phyloP scores from a whole-genome alignment of 805 yeast species.

The Candida pseudofarinosa region DNA sequence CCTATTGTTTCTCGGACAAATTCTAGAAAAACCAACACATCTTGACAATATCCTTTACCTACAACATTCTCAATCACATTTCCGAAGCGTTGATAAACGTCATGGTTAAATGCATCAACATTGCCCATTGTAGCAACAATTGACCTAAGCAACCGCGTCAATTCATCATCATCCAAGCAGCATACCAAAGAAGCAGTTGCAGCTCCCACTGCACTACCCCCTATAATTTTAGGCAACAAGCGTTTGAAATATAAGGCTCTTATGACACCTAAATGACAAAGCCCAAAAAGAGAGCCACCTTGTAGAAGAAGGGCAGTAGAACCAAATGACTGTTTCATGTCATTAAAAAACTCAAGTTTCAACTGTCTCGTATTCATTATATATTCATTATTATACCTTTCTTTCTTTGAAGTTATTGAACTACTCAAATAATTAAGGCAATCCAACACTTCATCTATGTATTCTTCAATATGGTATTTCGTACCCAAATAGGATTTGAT shows the following conservation, averaged over 20 bases:
- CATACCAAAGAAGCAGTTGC: constrained; percentile 86
- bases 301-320: constrained; percentile 86
- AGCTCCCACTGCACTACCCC: constrained; percentile 94
- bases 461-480: constrained; percentile 81
- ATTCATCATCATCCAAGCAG: constrained; percentile 62
- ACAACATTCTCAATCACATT: constrained; percentile 72
- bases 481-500: constrained; percentile 86
- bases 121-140: constrained; percentile 40
- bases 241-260: constrained; percentile 74
- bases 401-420: constrained; percentile 24
- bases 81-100: constrained; percentile 57
- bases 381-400: constrained; percentile 27
- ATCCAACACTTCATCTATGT: constrained; percentile 68
- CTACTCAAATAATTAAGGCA: constrained; percentile 61
- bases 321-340: constrained; percentile 82
- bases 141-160: constrained; percentile 42
- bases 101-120: constrained; percentile 46
- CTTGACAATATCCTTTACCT: constrained; percentile 81
- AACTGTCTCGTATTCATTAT: constrained; percentile 49
- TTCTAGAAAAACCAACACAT: constrained; percentile 71
- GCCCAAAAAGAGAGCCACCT: constrained; percentile 93
- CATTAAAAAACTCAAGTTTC: constrained; percentile 76
- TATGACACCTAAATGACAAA: constrained; percentile 91
- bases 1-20: constrained; percentile 76
- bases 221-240: constrained; percentile 76